A percentile compares a stretch with the other conserved stretches of the same genome.
Evolutionary conservation across 176 grass and related monocot genomes (phyloP).

Genomic region (Rhynchospora breviuscula): DNA sequence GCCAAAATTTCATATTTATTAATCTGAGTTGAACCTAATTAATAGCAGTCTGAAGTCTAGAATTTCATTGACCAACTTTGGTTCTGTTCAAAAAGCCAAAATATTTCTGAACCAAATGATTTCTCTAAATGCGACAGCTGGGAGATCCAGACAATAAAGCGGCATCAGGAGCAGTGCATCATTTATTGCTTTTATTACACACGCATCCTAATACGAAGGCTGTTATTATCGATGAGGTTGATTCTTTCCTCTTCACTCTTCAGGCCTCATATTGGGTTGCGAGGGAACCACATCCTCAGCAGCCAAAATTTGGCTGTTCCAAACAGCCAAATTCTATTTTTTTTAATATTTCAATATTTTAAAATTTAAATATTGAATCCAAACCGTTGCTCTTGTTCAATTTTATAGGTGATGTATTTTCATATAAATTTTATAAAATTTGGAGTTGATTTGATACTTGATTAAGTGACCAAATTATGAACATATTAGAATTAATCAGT

Average conservation of each 20-base stretch:
- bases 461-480: no score
- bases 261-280: constrained; percentile 77
- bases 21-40: background rate
- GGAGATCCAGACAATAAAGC: constrained; percentile 92
- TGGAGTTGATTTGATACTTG: no score
- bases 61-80: background rate
- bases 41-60: background rate
- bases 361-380: no score
- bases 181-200: constrained; percentile 68
- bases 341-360: no score
- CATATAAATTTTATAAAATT: no score
- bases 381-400: no score
- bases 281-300: no score
- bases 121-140: constrained; percentile 39
- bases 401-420: no score
- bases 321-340: no score
- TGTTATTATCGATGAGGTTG: constrained; percentile 94
- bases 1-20: background rate
- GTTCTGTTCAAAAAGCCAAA: background rate
- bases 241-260: constrained; percentile 96
- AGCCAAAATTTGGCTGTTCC: no score
- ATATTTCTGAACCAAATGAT: background rate
- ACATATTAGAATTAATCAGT: no score
- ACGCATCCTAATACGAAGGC: constrained; percentile 98
- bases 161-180: constrained; percentile 78